phyloP scores from a whole-genome alignment of 2,329 filamentous ascomycete genomes.

The Arthrocladium fulminans region DNA sequence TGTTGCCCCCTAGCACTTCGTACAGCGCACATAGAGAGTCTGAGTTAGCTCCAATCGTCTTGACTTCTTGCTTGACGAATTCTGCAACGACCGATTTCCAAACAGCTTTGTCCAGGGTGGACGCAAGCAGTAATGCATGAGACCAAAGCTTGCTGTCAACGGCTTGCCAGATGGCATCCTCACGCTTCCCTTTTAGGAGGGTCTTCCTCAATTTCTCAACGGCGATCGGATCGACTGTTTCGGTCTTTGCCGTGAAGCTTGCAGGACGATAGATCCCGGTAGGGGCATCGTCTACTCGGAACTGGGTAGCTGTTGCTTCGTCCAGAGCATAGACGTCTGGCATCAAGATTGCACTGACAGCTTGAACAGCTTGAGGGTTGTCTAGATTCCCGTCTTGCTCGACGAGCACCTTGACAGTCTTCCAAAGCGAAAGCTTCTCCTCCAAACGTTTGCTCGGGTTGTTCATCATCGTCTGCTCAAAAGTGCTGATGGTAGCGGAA shows the following conservation, averaged over 20 bases:
- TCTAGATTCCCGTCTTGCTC: slow-evolving; percentile 80
- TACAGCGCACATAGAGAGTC: slow-evolving; percentile 87
- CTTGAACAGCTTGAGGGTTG: slow-evolving; percentile 61
- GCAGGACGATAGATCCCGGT: slow-evolving; percentile 33
- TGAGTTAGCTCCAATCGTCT: slow-evolving; percentile 66
- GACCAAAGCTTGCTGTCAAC: slow-evolving; percentile 93
- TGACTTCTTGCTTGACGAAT: slow-evolving; percentile 91
- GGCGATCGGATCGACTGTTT: slow-evolving; percentile 60
- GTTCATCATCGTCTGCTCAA: slow-evolving; percentile 52
- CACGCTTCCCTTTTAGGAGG: slow-evolving; percentile 71
- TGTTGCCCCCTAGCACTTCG: slow-evolving; percentile 86
- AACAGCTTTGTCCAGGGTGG: slow-evolving; percentile 59
- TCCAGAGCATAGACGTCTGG: slow-evolving; percentile 39
- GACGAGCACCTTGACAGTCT: slow-evolving; percentile 68
- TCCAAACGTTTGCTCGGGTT: slow-evolving; percentile 53
- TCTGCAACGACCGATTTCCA: slow-evolving; percentile 94
- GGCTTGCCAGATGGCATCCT: slow-evolving; percentile 86
- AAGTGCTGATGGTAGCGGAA: slow-evolving; percentile 59
- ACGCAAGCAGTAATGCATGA: slow-evolving; percentile 88
- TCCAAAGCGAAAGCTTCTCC: slow-evolving; percentile 80
- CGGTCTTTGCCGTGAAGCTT: slow-evolving; percentile 42
- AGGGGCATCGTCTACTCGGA: slow-evolving; percentile 32
- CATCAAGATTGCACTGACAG: slow-evolving; percentile 65
- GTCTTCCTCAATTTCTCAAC: slow-evolving; percentile 64
- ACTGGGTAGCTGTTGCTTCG: slow-evolving; percentile 22